phyloP scores from a whole-genome alignment of 2,329 filamentous ascomycete genomes.

The Xylaria sp. region DNA sequence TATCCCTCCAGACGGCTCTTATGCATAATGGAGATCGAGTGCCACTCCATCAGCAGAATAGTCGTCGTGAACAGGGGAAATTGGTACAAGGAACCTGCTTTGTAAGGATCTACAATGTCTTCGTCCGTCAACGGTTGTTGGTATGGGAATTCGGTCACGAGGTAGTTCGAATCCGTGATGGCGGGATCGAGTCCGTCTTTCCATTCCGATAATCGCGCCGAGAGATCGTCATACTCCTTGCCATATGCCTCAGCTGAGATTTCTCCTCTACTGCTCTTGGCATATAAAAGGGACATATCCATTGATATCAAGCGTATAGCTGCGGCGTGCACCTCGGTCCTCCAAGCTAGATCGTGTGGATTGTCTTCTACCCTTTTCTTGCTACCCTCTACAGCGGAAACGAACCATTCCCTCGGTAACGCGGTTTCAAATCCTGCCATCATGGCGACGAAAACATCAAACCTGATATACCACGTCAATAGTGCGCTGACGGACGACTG shows the following conservation, averaged over 20 bases:
- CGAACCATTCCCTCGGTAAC: slow-evolving; percentile 82
- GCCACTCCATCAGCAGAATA: slow-evolving; percentile 78
- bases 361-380: slow-evolving; percentile 65
- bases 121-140: slow-evolving; percentile 62
- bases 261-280: slow-evolving; percentile 70
- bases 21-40: slow-evolving; percentile 83
- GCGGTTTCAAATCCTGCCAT: slow-evolving; percentile 81
- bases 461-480: slow-evolving; percentile 88
- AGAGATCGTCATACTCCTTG: slow-evolving; percentile 66
- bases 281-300: slow-evolving; percentile 83
- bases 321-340: slow-evolving; percentile 73
- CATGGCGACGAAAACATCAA: slow-evolving; percentile 85
- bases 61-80: slow-evolving; percentile 79
- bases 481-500: slow-evolving; percentile 77
- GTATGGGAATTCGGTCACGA: slow-evolving; percentile 71
- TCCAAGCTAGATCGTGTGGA: slow-evolving; percentile 71
- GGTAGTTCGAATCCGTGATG: slow-evolving; percentile 69
- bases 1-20: slow-evolving; percentile 72
- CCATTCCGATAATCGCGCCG: slow-evolving; percentile 59
- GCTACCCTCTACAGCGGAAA: slow-evolving; percentile 70
- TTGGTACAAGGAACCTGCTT: slow-evolving; percentile 74
- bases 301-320: slow-evolving; percentile 77
- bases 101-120: slow-evolving; percentile 79
- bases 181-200: slow-evolving; percentile 67
- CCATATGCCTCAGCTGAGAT: slow-evolving; percentile 73